Percentiles rank a stretch among this genome's conserved stretches.
Evolutionary conservation across 73 alveolate genomes (phyloP).

Genomic region (Tetrahymena malaccensis): DNA sequence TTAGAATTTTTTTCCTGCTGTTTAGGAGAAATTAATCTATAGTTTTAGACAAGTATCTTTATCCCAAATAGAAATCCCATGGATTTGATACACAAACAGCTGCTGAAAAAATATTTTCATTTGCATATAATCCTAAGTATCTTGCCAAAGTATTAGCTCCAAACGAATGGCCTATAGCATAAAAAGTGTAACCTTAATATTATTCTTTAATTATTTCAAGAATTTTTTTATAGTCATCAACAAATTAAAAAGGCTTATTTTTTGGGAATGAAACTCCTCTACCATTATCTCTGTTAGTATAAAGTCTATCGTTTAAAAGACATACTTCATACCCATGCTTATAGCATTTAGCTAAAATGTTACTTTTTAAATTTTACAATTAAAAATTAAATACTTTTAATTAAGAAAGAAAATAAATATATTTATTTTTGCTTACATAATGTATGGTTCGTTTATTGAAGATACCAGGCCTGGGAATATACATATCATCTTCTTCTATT

Average conservation of each 20-base stretch:
- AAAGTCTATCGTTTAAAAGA: neutral
- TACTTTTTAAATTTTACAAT: neutral
- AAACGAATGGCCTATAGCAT: slow-evolving; percentile 36
- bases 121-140: slow-evolving; percentile 26
- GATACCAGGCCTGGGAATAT: neutral
- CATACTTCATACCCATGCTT: neutral
- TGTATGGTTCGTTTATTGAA: neutral
- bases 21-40: neutral
- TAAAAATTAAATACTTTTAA: too few relatives aligned
- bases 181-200: neutral
- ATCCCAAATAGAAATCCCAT: slow-evolving; percentile 16
- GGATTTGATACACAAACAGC: slow-evolving; percentile 33
- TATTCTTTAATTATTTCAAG: neutral
- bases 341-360: neutral
- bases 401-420: too few relatives aligned
- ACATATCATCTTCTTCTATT: neutral
- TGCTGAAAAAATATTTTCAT: neutral
- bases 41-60: neutral
- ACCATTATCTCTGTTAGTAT: neutral
- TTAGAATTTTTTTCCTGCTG: neutral
- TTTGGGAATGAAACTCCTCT: neutral
- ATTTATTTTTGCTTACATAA: neutral
- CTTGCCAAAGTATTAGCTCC: slow-evolving; percentile 30
- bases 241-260: neutral
- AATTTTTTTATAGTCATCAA: neutral